phyloP scores from a whole-genome alignment of 345 rosid species.

The Syzygium aqueum region DNA sequence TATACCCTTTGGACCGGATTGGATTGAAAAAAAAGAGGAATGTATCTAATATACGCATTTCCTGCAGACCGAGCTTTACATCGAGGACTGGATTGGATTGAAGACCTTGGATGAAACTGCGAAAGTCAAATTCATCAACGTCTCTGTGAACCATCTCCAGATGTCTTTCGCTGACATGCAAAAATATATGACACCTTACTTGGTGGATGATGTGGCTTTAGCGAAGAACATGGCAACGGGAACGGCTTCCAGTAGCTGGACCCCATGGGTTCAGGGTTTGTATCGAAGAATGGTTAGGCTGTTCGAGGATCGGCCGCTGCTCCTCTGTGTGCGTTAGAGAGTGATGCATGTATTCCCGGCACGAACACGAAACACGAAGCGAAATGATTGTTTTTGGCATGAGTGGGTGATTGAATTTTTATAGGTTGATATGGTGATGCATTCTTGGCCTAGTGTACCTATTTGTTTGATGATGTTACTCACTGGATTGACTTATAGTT shows the following conservation, averaged over 20 bases:
- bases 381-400: neutral
- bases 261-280: neutral
- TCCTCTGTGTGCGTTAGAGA: neutral
- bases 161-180: neutral
- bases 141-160: neutral
- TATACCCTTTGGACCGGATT: neutral
- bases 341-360: neutral
- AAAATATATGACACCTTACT: neutral
- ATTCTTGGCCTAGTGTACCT: neutral
- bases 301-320: neutral
- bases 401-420: accelerated
- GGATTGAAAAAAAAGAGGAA: neutral
- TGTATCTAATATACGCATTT: accelerated
- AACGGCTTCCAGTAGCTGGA: neutral
- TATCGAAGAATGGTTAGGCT: neutral
- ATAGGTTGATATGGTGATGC: neutral
- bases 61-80: neutral
- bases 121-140: neutral
- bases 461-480: neutral
- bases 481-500: neutral
- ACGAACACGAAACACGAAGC: neutral
- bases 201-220: neutral
- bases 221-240: neutral
- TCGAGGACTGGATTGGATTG: neutral
- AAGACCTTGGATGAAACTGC: neutral